phyloP scores from a whole-genome alignment of 2,329 filamentous ascomycete species.

The Pseudogymnoascus pannorum region DNA sequence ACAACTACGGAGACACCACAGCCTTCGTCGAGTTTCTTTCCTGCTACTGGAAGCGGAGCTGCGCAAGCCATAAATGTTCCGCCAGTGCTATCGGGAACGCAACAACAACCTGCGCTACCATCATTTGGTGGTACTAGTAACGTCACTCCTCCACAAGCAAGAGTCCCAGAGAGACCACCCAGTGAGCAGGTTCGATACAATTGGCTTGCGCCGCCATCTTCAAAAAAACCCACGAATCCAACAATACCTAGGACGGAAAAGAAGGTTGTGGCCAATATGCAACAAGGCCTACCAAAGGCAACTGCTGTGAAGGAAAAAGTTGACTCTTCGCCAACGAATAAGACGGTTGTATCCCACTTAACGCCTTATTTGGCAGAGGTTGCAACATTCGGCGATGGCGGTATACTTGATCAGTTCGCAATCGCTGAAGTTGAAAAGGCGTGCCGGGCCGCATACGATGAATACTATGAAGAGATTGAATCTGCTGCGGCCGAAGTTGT shows the following conservation, averaged over 20 bases:
- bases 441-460: not conserved
- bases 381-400: constrained; percentile 21
- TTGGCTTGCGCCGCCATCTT: not conserved
- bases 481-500: constrained; percentile 17
- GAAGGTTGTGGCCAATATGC: not conserved
- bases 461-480: constrained; percentile 17
- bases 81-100: not conserved
- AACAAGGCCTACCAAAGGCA: not conserved
- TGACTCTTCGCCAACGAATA: not conserved
- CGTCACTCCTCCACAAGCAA: not conserved
- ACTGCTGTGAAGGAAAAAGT: not conserved
- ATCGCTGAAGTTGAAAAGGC: constrained; percentile 18
- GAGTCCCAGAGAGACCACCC: not conserved
- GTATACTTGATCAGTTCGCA: constrained; percentile 29
- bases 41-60: not conserved
- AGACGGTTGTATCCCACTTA: not conserved
- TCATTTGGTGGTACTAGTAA: not conserved
- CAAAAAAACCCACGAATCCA: not conserved
- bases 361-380: not conserved
- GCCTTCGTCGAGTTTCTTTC: not conserved
- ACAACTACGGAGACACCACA: not conserved
- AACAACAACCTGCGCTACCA: not conserved
- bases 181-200: not conserved
- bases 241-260: not conserved
- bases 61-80: not conserved